Base-by-base conservation (phyloP, 2,329 filamentous ascomycete species). In the Sporothrix humicola region DNA sequence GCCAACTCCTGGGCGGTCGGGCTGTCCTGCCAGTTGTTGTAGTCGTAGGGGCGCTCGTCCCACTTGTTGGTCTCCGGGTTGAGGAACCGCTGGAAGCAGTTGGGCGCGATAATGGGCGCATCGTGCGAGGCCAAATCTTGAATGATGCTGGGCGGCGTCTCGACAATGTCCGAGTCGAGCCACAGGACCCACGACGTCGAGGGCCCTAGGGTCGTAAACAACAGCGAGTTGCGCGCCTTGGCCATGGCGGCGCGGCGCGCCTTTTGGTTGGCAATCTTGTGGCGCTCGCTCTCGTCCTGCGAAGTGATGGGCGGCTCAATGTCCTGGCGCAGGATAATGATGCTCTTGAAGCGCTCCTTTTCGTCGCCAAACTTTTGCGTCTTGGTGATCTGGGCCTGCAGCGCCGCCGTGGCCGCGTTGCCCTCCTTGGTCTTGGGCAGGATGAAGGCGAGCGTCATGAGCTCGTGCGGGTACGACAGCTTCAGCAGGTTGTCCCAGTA, bases 11-110 rank as follows among this genome's bases (percentile, higher is more conserved):
- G 88, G 0, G 96, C 95, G 1, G 88, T 91, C 0, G 91, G 87
- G 80, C 93, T 97, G 80, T 99, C 96, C 79, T 95, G 90, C 96
- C 96, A 99, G 81, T 93, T 97, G 84, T 99, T 99, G 87, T 91
- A 98, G 83, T 99, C 96, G 81, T 99, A 99, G 0, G 95, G 90
- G 4, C 96, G 90, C 79, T 95, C 90, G 59, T 91, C 89, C 84
- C 89, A 88, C 76, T 89, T 86, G 79, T 92, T 91, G 70, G 88
- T 91, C 15, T 92, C 87, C 0, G 85, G 78, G 76, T 98, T 91
- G 65, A 88, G 88, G 83, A 89, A 98, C 76, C 92, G 87, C 84
- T 99, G 96, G 86, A 92, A 98, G 85, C 95, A 98, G 81, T 99
- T 99, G 70, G 96, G 94, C 0, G 95, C 94, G 72, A 98, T 92